Evolutionary conservation across 2,329 filamentous ascomycete species (phyloP).

Genomic region (Aspergillus fructus): DNA sequence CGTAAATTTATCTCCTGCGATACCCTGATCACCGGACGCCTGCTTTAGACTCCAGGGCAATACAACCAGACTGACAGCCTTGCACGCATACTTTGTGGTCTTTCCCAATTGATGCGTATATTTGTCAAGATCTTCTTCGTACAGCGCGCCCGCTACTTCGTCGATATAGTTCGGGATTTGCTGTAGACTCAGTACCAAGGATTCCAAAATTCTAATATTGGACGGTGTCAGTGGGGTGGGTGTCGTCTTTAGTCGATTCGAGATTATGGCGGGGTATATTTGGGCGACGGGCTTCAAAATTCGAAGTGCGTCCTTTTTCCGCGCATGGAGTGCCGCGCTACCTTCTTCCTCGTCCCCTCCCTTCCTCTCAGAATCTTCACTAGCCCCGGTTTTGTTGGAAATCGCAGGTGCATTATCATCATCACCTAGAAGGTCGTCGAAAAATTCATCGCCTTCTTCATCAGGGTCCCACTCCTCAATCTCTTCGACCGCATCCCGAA

Average conservation of each 20-base stretch:
- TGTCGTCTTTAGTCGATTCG: slow-evolving; percentile 39
- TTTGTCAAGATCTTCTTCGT: slow-evolving; percentile 40
- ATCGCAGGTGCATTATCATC: slow-evolving; percentile 21
- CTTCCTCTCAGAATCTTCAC: slow-evolving; percentile 19
- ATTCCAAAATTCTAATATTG: slow-evolving; percentile 34
- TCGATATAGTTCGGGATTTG: slow-evolving; percentile 44
- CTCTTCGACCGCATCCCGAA: slow-evolving; percentile 82
- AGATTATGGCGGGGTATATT: slow-evolving; percentile 44
- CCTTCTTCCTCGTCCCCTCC: slow-evolving; percentile 30
- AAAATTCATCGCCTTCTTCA: slow-evolving; percentile 59
- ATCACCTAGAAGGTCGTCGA: slow-evolving; percentile 38
- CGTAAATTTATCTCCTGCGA: slow-evolving; percentile 72
- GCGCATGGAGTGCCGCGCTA: slow-evolving; percentile 35
- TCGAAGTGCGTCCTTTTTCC: slow-evolving; percentile 44
- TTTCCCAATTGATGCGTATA: slow-evolving; percentile 33
- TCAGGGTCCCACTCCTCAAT: slow-evolving; percentile 85
- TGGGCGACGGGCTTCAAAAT: slow-evolving; percentile 45
- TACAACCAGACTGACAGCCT: slow-evolving; percentile 68
- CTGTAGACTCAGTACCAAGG: slow-evolving; percentile 33
- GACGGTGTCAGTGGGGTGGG: slow-evolving; percentile 14
- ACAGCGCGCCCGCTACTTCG: slow-evolving; percentile 47
- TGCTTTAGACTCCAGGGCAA: slow-evolving; percentile 70
- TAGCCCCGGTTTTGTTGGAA: slow-evolving; percentile 16
- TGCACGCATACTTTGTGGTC: slow-evolving; percentile 51
- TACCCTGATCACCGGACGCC: slow-evolving; percentile 53